Percentiles rank a stretch among this genome's conserved stretches.
Conservation (phyloP, 495 filamentous ascomycete genomes). For the Penicillium manginii region DNA sequence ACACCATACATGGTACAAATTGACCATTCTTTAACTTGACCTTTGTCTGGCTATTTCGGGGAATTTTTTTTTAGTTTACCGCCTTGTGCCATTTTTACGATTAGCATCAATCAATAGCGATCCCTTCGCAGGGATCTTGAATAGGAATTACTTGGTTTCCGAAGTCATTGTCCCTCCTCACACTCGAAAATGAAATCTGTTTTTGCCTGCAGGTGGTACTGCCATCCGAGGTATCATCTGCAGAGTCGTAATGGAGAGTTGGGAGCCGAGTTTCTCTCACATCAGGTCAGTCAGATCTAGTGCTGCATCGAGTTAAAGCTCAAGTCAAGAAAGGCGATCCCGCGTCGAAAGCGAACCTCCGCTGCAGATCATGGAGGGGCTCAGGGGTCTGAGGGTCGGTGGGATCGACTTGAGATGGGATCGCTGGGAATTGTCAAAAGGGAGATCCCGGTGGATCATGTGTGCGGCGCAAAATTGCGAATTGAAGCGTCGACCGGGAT, state of each 20-base stretch:
- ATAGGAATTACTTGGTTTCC: background rate
- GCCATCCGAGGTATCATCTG: constrained; percentile 15
- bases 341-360: constrained; percentile 11
- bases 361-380: constrained; percentile 17
- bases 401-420: constrained; percentile 19
- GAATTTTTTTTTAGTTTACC: constrained; percentile 1
- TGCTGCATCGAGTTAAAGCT: constrained; percentile 12
- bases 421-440: background rate
- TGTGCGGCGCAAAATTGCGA: constrained; percentile 12
- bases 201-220: background rate
- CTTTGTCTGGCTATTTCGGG: background rate
- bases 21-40: background rate
- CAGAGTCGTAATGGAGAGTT: constrained; percentile 1
- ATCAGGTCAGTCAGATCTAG: background rate
- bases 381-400: constrained; percentile 3
- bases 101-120: constrained; percentile 3
- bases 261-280: constrained; percentile 4
- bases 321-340: constrained; percentile 9
- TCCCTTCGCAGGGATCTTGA: background rate
- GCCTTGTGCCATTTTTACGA: background rate
- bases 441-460: constrained; percentile 14
- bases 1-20: background rate
- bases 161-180: background rate
- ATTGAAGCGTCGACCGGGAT: constrained; percentile 5
- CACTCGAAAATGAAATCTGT: background rate